Conservation (phyloP, 352 stramenopile species). For the Globisporangium lucens region DNA sequence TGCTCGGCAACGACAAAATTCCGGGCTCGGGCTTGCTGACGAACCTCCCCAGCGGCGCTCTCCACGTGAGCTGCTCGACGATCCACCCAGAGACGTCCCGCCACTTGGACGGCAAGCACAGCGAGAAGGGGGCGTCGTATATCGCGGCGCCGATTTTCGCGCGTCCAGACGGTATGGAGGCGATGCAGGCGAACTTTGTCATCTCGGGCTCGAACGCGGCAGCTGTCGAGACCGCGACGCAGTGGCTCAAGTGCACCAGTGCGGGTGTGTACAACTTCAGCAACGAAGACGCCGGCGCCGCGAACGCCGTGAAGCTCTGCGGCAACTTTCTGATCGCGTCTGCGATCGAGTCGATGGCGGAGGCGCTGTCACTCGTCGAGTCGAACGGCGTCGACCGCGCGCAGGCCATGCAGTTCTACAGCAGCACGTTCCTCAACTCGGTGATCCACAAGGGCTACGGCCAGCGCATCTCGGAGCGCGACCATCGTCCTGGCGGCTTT, state of each 20-base stretch:
- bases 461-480: conserved; percentile 66
- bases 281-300: conserved; percentile 49
- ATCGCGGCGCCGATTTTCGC: conserved; percentile 70
- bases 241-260: conserved; percentile 42
- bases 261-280: conserved; percentile 49
- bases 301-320: conserved; percentile 76
- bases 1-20: conserved; percentile 24
- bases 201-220: conserved; percentile 38
- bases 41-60: conserved; percentile 26
- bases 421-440: conserved; percentile 77
- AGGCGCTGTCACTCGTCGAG: conserved; percentile 65
- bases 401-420: conserved; percentile 75
- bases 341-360: conserved; percentile 77
- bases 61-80: conserved; percentile 75
- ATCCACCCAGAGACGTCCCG: conserved; percentile 62
- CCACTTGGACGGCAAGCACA: conserved; percentile 35
- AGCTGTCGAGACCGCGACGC: conserved; percentile 32
- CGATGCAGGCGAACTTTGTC: conserved; percentile 66
- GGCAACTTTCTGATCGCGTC: conserved; percentile 81
- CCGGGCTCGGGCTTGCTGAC: conserved; percentile 32
- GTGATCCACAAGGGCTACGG: conserved; percentile 81
- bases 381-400: conserved; percentile 69
- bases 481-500: conserved; percentile 72
- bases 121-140: conserved; percentile 30
- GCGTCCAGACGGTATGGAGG: conserved; percentile 62